Evolutionary conservation across 257 asterid species (phyloP).

Genomic region (Solanum bulbocastanum): DNA sequence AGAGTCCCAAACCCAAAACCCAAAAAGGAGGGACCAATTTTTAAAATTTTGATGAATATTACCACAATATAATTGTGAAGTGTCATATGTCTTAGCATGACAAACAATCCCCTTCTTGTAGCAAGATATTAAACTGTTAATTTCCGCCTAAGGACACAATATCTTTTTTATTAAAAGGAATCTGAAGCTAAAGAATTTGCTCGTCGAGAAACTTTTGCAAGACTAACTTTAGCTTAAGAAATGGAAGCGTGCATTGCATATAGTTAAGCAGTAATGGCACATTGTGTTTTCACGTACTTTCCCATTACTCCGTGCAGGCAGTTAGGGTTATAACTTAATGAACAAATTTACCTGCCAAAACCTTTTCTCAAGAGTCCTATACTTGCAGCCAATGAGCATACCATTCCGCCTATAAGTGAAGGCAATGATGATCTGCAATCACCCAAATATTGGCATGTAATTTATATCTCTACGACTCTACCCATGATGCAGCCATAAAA

Average conservation of each 20-base stretch:
- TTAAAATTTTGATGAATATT: neutral
- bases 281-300: neutral
- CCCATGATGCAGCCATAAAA: neutral
- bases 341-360: slow-evolving; percentile 61
- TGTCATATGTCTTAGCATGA: neutral
- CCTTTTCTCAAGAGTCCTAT: slow-evolving; percentile 47
- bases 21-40: neutral
- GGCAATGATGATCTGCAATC: slow-evolving; percentile 61
- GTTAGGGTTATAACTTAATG: neutral
- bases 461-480: neutral
- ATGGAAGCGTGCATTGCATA: neutral
- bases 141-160: neutral
- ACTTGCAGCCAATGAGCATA: slow-evolving; percentile 62
- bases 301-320: neutral
- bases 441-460: neutral
- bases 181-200: neutral
- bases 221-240: neutral
- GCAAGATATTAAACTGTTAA: neutral
- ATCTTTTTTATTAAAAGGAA: neutral
- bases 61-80: neutral
- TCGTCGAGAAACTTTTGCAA: neutral
- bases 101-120: neutral
- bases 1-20: neutral
- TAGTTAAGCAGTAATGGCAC: neutral
- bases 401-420: slow-evolving; percentile 57